Evolutionary conservation across 2,329 filamentous ascomycete species (phyloP), one percentile per base, ranked within the genome.

Genomic region (Cercospora nicotianae): DNA sequence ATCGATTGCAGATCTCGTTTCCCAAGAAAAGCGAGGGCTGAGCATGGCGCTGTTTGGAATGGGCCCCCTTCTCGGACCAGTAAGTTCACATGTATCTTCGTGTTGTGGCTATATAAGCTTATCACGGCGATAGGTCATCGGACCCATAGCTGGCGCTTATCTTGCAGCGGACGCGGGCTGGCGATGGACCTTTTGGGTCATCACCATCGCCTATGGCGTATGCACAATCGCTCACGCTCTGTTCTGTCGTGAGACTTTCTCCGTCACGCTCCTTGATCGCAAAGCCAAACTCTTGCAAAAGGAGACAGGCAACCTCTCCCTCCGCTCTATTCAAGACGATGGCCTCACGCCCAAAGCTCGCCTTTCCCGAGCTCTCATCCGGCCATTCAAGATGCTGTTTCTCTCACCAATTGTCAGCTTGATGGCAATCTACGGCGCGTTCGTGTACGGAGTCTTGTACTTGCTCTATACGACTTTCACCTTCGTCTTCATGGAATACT

Each of bases 111-210:
- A 26, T 2, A 55, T 8, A 7, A 16, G 48, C 61, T 63, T 20
- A 63, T 5, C n/a, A 28, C 2, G 12, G n/a, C 3, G 6, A 31
- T 13, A 53, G 45, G 45, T 58, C 0, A 39, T 82, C 57, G 83
- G 80, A 0, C 81, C 82, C 5, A 78, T 87, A 3, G 83, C 83
- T 31, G 85, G 86, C 3, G 84, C 82, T 0, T 87, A 84, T 63
- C 75, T 87, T 0, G 80, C 80, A 0, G 77, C 82, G 31, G 81
- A 80, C 3, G 77, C 78, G 20, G 82, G 82, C 3, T 87, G 85
- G 85, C 75, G 84, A 18, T 87, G 85, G 85, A 80, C 83, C 3
- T 84, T 85, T 59, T 85, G 81, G 80, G 76, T 83, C 6, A 65
- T 73, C 23, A 53, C 68, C 4, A 75, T 87, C 63, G 80, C 84